Evolutionary conservation across 2,329 filamentous ascomycete genomes (phyloP).

Genomic region (Fusarium coicis): DNA sequence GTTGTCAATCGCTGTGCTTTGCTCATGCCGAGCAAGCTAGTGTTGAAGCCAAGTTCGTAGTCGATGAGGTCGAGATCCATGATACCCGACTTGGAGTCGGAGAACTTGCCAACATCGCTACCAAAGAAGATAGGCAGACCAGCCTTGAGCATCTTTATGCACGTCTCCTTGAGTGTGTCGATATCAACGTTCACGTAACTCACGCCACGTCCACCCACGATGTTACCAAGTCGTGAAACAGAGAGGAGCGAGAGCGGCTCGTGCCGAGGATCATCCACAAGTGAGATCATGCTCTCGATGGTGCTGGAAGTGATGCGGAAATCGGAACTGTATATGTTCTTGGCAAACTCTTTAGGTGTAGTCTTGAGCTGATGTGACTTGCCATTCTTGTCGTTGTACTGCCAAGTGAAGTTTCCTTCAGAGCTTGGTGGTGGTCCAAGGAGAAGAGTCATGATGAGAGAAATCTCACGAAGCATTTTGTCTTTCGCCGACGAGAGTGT

Average conservation of each 20-base stretch:
- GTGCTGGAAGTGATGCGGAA: slow-evolving; percentile 68
- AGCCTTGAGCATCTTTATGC: slow-evolving; percentile 80
- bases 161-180: slow-evolving; percentile 74
- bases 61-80: slow-evolving; percentile 84
- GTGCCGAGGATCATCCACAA: slow-evolving; percentile 88
- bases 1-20: slow-evolving; percentile 80
- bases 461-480: slow-evolving; percentile 82
- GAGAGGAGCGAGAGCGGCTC: slow-evolving; percentile 77
- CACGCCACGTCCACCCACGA: slow-evolving; percentile 79
- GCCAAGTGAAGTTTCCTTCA: slow-evolving; percentile 79
- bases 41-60: slow-evolving; percentile 86
- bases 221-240: slow-evolving; percentile 82
- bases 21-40: slow-evolving; percentile 75
- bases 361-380: slow-evolving; percentile 70
- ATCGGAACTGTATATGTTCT: slow-evolving; percentile 70
- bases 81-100: slow-evolving; percentile 73
- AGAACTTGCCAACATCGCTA: slow-evolving; percentile 86
- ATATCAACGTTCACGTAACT: slow-evolving; percentile 88
- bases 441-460: slow-evolving; percentile 82
- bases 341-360: slow-evolving; percentile 78
- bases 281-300: slow-evolving; percentile 77
- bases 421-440: slow-evolving; percentile 82
- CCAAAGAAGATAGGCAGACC: slow-evolving; percentile 90
- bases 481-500: slow-evolving; percentile 67
- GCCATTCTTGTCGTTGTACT: slow-evolving; percentile 77